Evolutionary conservation across 2,329 filamentous ascomycete species (phyloP), one percentile per base, ranked within the genome.

Genomic region (Venturia carpophila): DNA sequence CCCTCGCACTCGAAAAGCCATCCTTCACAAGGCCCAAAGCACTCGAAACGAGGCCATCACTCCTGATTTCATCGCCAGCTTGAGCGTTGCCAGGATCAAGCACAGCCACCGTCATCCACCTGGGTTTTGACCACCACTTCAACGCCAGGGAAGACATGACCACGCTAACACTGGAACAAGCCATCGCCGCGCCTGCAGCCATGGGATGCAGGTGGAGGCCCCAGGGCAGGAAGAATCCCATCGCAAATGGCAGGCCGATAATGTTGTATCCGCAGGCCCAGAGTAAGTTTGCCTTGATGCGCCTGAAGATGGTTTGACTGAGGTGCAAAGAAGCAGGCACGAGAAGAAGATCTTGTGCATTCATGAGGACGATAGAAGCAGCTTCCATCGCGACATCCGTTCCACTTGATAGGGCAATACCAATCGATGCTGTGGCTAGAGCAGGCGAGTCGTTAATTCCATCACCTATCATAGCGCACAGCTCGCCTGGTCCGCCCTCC

Each of bases 371-470:
- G 21, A 99, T 86, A 71, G 96, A 92, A 0, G 94, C 94, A 0
- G 94, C 94, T 78, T 97, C 94, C 86, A 99, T 96, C 62, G 94
- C 94, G 1, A 99, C 93, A 73, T 97, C 94, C 0, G 94, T 97
- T 65, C 94, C 94, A 9, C 88, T 92, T 5, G 91, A 84, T 76
- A 99, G 91, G 66, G 92, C 92, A 69, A 99, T 96, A 68, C 94
- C 94, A 37, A 97, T 87, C 70, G 96, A 87, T 13, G 94, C 92
- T 0, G 92, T 96, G 0, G 92, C 94, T 13, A 99, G 85, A 0
- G 94, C 94, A 0, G 94, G 94, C 0, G 92, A 96, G 79, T 99
- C 94, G 76, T 99, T 99, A 83, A 99, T 97, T 52, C 94, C 94
- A 75, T 99, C 94, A 63, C 94, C 92, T 17, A 97, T 92, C 94